Conservation (phyloP, 306 rosid species). For the Corylus avellana region DNA sequence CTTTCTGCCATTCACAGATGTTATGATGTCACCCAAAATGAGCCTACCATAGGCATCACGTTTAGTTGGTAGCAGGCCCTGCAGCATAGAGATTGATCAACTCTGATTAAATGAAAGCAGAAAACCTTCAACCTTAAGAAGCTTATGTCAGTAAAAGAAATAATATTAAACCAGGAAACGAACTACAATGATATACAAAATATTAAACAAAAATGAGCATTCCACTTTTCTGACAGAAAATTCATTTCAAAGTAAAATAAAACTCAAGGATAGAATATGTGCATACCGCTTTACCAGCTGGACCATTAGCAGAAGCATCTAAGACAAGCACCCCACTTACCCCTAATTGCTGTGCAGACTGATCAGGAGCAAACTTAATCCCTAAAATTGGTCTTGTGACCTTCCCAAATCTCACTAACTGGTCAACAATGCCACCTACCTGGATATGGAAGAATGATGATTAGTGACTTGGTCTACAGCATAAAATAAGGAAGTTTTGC, state of each 20-base stretch:
- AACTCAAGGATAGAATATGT: not conserved
- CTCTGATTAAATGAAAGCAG: not conserved
- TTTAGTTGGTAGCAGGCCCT: slow-evolving; percentile 90
- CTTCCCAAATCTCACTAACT: slow-evolving; percentile 89
- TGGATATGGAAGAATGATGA: slow-evolving; percentile 31
- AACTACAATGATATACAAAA: not conserved
- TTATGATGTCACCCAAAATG: slow-evolving; percentile 90
- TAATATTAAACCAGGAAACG: slow-evolving; percentile 15
- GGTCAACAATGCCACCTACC: slow-evolving; percentile 97
- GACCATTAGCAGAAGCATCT: slow-evolving; percentile 91
- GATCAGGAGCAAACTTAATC: slow-evolving; percentile 98
- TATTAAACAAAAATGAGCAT: not conserved
- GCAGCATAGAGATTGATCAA: slow-evolving; percentile 30
- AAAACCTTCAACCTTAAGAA: slow-evolving; percentile 13
- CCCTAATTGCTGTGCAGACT: slow-evolving; percentile 93
- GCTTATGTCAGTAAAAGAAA: not conserved
- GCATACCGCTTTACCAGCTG: slow-evolving; percentile 95
- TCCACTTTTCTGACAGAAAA: not conserved
- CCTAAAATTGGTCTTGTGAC: slow-evolving; percentile 98
- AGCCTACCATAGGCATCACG: slow-evolving; percentile 94
- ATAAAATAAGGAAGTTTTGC: slow-evolving; percentile 8
- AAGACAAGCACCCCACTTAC: slow-evolving; percentile 95
- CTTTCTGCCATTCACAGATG: slow-evolving; percentile 84
- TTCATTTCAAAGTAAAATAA: slow-evolving; percentile 2
- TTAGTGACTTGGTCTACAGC: slow-evolving; percentile 13